Base-by-base conservation (phyloP, 306 rosid species). In the Citrullus mucosospermus region DNA sequence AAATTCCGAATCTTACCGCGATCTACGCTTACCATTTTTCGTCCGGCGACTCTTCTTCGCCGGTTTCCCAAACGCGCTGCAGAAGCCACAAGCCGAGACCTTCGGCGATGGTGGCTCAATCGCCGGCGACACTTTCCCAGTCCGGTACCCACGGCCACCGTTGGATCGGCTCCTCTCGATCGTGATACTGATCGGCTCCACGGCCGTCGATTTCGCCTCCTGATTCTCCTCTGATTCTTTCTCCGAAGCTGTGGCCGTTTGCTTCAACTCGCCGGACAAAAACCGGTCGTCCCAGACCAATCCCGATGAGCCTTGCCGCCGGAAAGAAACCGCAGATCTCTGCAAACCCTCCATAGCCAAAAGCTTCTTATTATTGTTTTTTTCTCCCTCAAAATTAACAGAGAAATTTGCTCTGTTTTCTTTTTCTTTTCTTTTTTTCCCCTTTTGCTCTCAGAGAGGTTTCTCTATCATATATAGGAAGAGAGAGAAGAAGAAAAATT, bases 101-200 rank as follows among this genome's bases (percentile, higher is more conserved):
- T 87, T 93, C 0, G 98, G 98, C 38, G 97, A 93, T 17, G 93
- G 96, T 11, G 98, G 97, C 43, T 93, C 98, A 6, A 91, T 85
- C 28, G 92, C 92, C 82, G 96, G 91, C 0, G 93, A 74, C 0
- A 88, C 90, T 46, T 83, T 92, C 2, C 89, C 91, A 58, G 93
- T 87, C 0, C 93, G 87, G 84, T 89, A 86, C 0, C 83, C 91
- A 0, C 94, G 82, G 8, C 86, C 91, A 14, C 92, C 91, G 91
- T 74, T 86, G 79, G 96, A 90, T 32, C 87, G 86, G 85, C 88
- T 93, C 54, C 92, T 83, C 38, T 85, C 87, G 48, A 90, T 50
- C 16, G 78, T 28, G 46, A 61, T 28, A 60, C 57, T 81, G 82
- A 88, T 54, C 60, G 85, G 48, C 72, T 80, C 77, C 25, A 77